phyloP scores from a whole-genome alignment of 2,329 filamentous ascomycete genomes.

The Ceratocystis ficicola region DNA sequence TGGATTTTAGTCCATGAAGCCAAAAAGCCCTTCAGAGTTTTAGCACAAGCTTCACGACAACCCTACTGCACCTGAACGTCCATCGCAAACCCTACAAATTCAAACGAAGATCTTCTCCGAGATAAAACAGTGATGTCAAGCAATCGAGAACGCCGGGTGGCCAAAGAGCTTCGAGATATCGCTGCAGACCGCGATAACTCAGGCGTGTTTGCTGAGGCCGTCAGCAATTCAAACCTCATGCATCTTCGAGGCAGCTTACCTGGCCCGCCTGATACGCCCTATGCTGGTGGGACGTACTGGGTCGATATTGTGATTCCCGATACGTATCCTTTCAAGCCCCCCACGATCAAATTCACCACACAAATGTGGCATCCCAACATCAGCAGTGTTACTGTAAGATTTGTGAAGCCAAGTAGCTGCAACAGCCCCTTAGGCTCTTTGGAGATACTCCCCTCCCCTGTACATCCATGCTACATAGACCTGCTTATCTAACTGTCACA shows the following conservation, averaged over 20 bases:
- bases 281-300: conserved; percentile 69
- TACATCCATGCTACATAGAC: background rate
- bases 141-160: conserved; percentile 47
- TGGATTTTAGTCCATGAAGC: background rate
- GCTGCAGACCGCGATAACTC: conserved; percentile 58
- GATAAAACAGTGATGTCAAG: conserved; percentile 32
- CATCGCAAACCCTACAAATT: background rate
- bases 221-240: conserved; percentile 58
- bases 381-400: conserved; percentile 75
- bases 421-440: background rate
- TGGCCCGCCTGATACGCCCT: conserved; percentile 85
- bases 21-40: background rate
- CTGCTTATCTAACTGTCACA: background rate
- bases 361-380: conserved; percentile 97
- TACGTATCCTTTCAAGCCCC: conserved; percentile 88
- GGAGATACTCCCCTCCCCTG: background rate
- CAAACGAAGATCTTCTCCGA: background rate
- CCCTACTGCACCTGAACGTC: background rate
- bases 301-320: conserved; percentile 80
- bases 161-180: conserved; percentile 68
- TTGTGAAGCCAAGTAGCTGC: background rate
- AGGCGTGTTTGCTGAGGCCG: conserved; percentile 57
- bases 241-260: conserved; percentile 73
- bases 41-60: background rate
- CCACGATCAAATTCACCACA: conserved; percentile 80